Conservation (phyloP, 2,329 filamentous ascomycete genomes). For the Myrmaecium sp. region DNA sequence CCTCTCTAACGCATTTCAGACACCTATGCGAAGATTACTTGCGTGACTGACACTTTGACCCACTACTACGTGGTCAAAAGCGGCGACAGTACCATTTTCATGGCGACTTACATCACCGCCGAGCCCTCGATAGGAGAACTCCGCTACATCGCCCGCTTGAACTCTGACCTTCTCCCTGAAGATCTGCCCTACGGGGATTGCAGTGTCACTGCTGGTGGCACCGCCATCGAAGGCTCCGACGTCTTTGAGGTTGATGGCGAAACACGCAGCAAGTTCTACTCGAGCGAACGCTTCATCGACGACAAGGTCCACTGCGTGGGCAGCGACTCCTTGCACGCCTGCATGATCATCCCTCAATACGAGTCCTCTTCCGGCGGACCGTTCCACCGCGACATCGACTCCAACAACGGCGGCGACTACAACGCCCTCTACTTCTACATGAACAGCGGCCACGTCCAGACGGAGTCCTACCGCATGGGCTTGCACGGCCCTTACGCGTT, state of each 20-base stretch:
- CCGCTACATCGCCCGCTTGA: conserved; percentile 46
- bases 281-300: conserved; percentile 52
- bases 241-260: conserved; percentile 41
- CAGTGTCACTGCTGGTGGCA: conserved; percentile 37
- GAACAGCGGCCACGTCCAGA: conserved; percentile 36
- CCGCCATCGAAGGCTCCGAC: conserved; percentile 36
- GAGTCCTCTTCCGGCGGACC: conserved; percentile 49
- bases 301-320: conserved; percentile 45
- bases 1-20: conserved; percentile 4
- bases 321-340: conserved; percentile 35
- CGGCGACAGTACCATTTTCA: conserved; percentile 40
- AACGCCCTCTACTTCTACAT: conserved; percentile 50
- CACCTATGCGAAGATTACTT: conserved; percentile 44
- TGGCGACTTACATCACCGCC: conserved; percentile 41
- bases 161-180: conserved; percentile 22
- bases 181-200: conserved; percentile 24
- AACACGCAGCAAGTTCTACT: conserved; percentile 55
- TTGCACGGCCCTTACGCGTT: conserved; percentile 50
- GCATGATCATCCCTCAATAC: conserved; percentile 41
- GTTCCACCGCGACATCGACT: conserved; percentile 45
- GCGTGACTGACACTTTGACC: conserved; percentile 40
- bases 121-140: conserved; percentile 31
- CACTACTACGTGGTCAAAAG: conserved; percentile 46
- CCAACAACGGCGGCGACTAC: conserved; percentile 42
- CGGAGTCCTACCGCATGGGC: conserved; percentile 43